Conservation (phyloP, 768 basidiomycete species). For the Phaffia tasmanica region DNA sequence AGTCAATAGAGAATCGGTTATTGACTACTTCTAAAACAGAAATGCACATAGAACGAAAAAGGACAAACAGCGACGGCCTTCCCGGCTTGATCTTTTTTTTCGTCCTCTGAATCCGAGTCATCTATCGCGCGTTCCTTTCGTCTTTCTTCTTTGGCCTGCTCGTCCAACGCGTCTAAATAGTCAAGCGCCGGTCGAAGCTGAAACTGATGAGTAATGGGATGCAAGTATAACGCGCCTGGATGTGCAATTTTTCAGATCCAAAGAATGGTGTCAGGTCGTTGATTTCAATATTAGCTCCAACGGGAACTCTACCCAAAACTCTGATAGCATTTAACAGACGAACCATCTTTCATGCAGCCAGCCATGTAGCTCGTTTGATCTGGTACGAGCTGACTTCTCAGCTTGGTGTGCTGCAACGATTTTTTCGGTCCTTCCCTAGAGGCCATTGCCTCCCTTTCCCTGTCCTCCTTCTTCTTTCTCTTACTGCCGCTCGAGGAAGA, state of each 20-base stretch:
- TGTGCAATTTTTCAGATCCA: background rate
- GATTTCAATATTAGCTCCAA: background rate
- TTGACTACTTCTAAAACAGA: background rate
- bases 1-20: background rate
- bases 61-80: conserved; percentile 25
- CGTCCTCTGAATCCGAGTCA: conserved; percentile 28
- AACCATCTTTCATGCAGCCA: conserved; percentile 36
- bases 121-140: conserved; percentile 24
- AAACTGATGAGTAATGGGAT: conserved; percentile 33
- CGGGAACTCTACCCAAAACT: background rate
- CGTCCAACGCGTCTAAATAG: conserved; percentile 37
- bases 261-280: background rate
- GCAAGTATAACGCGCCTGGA: conserved; percentile 37
- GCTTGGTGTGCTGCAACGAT: conserved; percentile 23
- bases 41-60: background rate
- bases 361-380: conserved; percentile 36
- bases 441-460: conserved; percentile 28
- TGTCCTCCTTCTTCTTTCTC: conserved; percentile 25
- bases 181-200: conserved; percentile 37
- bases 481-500: background rate
- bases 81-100: conserved; percentile 25
- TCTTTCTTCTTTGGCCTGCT: conserved; percentile 25
- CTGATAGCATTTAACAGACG: conserved; percentile 11
- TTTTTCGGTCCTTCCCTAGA: background rate
- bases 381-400: conserved; percentile 37